These are phyloP conservation scores for Candida boleticola DNA, from an alignment of 805 yeast genomes.

Conservation along the genomic window DNA sequence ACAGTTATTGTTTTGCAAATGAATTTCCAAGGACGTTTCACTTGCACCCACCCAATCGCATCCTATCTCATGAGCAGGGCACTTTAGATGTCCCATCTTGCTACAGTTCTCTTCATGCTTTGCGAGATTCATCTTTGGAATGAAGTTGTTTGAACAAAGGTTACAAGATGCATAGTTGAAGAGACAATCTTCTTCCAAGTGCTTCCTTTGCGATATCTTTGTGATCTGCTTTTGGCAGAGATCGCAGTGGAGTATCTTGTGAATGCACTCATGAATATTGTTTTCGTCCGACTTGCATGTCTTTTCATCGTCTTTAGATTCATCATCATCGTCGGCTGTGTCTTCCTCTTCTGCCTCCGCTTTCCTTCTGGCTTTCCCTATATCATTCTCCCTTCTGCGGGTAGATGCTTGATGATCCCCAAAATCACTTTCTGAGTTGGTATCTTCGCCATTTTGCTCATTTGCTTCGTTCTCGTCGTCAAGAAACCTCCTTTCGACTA, in stretches of 20 bases:
- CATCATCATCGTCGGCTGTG: conserved; percentile 5
- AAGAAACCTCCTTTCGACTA: conserved; percentile 17
- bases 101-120: conserved; percentile 44
- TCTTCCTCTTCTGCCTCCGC: not conserved
- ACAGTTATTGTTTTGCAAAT: conserved; percentile 28
- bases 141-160: conserved; percentile 39
- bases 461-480: conserved; percentile 1
- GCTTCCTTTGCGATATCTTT: conserved; percentile 27
- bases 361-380: too few species aligned
- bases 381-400: too few species aligned
- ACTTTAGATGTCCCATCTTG: conserved; percentile 35
- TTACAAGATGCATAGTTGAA: conserved; percentile 42
- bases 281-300: too few species aligned
- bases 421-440: too few species aligned
- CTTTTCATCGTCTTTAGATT: conserved; percentile 1
- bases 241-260: conserved; percentile 32
- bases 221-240: conserved; percentile 32
- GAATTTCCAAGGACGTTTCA: conserved; percentile 36
- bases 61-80: conserved; percentile 50
- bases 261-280: conserved; percentile 38
- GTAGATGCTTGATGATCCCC: too few species aligned
- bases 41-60: conserved; percentile 47
- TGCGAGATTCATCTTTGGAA: conserved; percentile 35
- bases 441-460: conserved; percentile 8
- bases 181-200: conserved; percentile 38